Evolutionary conservation across 306 rosid genomes (phyloP), one percentile per base, ranked within the genome.

Genomic region (Vicia sativa): DNA sequence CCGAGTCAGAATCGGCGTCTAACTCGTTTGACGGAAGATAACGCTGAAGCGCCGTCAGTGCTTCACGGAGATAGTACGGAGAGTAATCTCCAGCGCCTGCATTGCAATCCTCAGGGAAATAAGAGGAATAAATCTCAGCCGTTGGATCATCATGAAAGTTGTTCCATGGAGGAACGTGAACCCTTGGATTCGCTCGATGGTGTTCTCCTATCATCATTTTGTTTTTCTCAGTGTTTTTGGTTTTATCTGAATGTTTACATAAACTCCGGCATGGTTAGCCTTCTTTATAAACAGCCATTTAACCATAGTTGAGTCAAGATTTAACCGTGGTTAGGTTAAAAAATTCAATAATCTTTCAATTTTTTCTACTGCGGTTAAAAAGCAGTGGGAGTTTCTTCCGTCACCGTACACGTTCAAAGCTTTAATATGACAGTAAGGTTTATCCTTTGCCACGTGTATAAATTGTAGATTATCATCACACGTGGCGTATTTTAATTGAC

Each of bases 171-270:
- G 95, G 95, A 0, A 88, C 84, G 28, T 82, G 90, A 0, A 90
- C 72, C 69, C 91, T 83, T n/a, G 92, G 95, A 74, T 83, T 83
- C 0, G 84, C 41, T 10, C 84, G 89, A 67, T 72, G 97, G 18
- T 80, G 84, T 54, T 90, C 96, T 7, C 99, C 87, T 53, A 90
- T 78, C 86, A 95, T 87, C 97, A 90, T 88, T 63, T 56, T 55
- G 52, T n/a, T 14, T n/a, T 13, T 1, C 56, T 28, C 42, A 26
- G 19, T 42, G 50, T 25, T 35, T 45, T 25, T 19, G n/a, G 71
- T 3, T 10, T 29, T 13, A 1, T 63, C 45, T 62, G 63, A 35
- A 55, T 78, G 92, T 62, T 72, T 77, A 71, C 83, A 67, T 55
- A 73, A 74, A 38, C 59, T 11, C 74, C 74, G 72, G 83, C 74